Evolutionary conservation across 202 grass and related monocot genomes (phyloP), one percentile per base, ranked within the genome.

Genomic region (Panicum hallii): DNA sequence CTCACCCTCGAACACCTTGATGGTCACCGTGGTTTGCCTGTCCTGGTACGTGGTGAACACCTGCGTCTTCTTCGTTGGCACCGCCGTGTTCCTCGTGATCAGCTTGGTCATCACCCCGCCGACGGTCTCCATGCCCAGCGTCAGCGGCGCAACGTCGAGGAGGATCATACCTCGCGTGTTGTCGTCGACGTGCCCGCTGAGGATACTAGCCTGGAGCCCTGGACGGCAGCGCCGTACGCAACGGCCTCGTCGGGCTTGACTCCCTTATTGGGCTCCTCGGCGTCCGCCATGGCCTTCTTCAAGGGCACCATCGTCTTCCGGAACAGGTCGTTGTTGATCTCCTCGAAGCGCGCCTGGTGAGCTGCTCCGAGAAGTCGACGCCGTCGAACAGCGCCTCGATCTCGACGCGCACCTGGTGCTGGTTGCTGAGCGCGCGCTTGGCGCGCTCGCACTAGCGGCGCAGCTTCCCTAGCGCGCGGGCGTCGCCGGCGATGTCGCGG

Each of bases 331-430:
- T 30, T 82, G 86, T 88, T 91, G 47, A 91, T 72, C 56, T 91
- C 90, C 86, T 91, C 90, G 43, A 91, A 91, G 9, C 90, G 48
- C 3, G 82, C 90, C 86, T 46, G 43, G 90, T 88, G 15, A 91
- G 86, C 34, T 83, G 86, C 72, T 88, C 90, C 0, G 82, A 91
- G n/a, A 79, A 14, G 17, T 79, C 61, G 6, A 79, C 17, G 62
- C 62, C 61, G 28, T 64, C 43, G 28, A 65, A 91, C 13, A 91
- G 65, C 11, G 82, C 87, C 69, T 91, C 89, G 15, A 91, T 63
- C 71, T 91, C 89, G 50, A 91, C 82, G 38, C 89, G 76, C 46
- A 91, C 89, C 54, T 91, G 86, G 77, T 88, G 89, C 50, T 91
- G 82, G 70, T 74, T 85, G 55, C 89, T 91, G 15, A 91, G 75